Evolutionary conservation across 768 basidiomycete genomes (phyloP).

Genomic region (Infundibulicybe gibba): DNA sequence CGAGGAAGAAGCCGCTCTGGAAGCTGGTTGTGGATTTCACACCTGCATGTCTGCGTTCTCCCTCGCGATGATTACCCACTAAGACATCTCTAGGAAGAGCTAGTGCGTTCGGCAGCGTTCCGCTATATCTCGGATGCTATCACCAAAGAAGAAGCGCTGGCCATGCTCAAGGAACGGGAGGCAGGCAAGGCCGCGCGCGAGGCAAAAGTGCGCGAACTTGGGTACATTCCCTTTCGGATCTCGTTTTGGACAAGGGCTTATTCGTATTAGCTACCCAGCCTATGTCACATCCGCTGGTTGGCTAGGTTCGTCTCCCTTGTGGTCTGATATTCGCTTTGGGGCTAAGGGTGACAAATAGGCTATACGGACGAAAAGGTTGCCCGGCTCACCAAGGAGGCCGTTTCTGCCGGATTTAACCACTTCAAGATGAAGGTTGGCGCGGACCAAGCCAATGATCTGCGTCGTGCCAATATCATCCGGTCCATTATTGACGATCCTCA

Average conservation of each 20-base stretch:
- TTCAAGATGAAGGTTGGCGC: constrained; percentile 99
- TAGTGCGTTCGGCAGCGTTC: constrained; percentile 75
- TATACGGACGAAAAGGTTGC: constrained; percentile 93
- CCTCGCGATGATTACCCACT: background rate
- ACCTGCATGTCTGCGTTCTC: constrained; percentile 35
- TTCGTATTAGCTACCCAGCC: constrained; percentile 72
- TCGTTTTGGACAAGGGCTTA: background rate
- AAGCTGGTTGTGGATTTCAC: constrained; percentile 91
- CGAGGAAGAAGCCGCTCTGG: constrained; percentile 86
- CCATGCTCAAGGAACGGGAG: constrained; percentile 74
- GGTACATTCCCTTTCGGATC: constrained; percentile 32
- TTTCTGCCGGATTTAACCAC: constrained; percentile 90
- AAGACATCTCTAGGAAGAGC: constrained; percentile 56
- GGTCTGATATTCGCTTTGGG: background rate
- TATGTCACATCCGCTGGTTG: constrained; percentile 94
- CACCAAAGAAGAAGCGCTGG: constrained; percentile 86
- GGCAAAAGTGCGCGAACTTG: constrained; percentile 63
- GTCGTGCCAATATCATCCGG: constrained; percentile 85
- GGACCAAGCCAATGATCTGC: constrained; percentile 74
- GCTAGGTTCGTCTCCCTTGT: constrained; percentile 50
- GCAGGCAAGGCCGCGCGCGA: constrained; percentile 78
- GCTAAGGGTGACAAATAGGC: constrained; percentile 34
- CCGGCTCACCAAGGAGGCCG: constrained; percentile 80
- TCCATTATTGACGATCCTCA: constrained; percentile 94
- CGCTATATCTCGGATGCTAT: constrained; percentile 93